These are phyloP conservation scores for Spraguea lophii DNA, from an alignment of 371 early-diverging fungal genomes.

Conservation along the genomic window DNA sequence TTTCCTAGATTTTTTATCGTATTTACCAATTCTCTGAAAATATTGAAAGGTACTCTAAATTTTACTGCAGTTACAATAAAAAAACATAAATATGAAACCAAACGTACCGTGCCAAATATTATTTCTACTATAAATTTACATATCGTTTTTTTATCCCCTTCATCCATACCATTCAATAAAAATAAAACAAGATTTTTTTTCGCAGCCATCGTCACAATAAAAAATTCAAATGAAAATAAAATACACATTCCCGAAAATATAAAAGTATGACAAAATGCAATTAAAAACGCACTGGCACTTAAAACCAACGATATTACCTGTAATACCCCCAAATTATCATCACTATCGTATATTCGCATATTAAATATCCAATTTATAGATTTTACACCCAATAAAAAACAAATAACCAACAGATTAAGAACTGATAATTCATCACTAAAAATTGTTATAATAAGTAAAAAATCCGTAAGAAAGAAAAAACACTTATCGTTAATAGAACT, in stretches of 20 bases:
- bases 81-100: conserved; percentile 10
- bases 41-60: conserved; percentile 35
- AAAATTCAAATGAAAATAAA: conserved; percentile 40
- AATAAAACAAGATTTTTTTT: conserved; percentile 13
- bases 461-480: conserved; percentile 28
- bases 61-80: conserved; percentile 22
- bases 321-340: conserved; percentile 2
- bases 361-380: conserved; percentile 27
- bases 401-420: conserved; percentile 26
- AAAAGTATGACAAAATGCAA: neutral
- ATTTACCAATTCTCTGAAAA: conserved; percentile 19
- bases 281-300: neutral
- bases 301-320: neutral
- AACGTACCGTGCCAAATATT: neutral
- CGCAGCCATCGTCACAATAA: conserved; percentile 11
- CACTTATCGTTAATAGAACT: conserved; percentile 32
- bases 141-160: neutral
- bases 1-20: conserved; percentile 19
- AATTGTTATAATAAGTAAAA: conserved; percentile 29
- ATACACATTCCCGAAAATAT: conserved; percentile 7
- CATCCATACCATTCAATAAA: neutral
- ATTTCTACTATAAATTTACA: conserved; percentile 28
- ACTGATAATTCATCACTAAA: conserved; percentile 36
- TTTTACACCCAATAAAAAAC: conserved; percentile 27
- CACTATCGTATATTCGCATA: conserved; percentile 4